Conservation (phyloP, 2,329 filamentous ascomycete genomes). For the Talaromyces piceae region DNA sequence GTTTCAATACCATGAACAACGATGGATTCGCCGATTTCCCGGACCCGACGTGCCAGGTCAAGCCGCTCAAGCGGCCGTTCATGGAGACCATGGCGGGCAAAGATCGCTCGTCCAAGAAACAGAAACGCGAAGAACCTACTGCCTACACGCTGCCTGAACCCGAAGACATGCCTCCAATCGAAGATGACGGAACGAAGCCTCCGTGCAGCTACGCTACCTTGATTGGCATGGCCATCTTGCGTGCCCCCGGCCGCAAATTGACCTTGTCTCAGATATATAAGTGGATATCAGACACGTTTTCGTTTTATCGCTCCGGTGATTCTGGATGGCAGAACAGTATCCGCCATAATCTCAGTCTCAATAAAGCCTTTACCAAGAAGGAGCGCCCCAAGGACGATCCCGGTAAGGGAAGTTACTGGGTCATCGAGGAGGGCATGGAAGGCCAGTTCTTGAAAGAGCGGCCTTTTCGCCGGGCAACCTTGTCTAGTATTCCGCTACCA, state of each 20-base stretch:
- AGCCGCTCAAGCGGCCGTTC: slow-evolving; percentile 52
- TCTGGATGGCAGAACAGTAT: slow-evolving; percentile 99
- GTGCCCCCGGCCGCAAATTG: slow-evolving; percentile 72
- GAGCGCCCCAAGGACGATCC: slow-evolving; percentile 95
- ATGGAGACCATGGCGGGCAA: slow-evolving; percentile 67
- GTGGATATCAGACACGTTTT: slow-evolving; percentile 95
- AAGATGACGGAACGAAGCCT: slow-evolving; percentile 84
- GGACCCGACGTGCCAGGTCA: slow-evolving; percentile 38
- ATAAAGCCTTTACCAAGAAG: slow-evolving; percentile 94
- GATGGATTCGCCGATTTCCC: slow-evolving; percentile 42
- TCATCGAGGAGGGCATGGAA: slow-evolving; percentile 84
- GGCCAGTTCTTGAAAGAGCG: slow-evolving; percentile 85
- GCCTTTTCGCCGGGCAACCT: slow-evolving; percentile 43
- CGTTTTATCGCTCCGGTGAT: slow-evolving; percentile 76
- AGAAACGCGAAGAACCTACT: slow-evolving; percentile 50
- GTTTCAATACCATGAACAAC: slow-evolving; percentile 33
- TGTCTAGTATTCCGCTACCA: slow-evolving; percentile 38
- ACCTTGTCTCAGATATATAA: slow-evolving; percentile 96
- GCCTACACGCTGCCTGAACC: slow-evolving; percentile 56
- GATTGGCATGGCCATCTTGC: slow-evolving; percentile 93
- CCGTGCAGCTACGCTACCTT: slow-evolving; percentile 88
- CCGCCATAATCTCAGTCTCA: slow-evolving; percentile 90
- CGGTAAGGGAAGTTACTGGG: slow-evolving; percentile 97
- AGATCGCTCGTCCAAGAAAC: slow-evolving; percentile 61
- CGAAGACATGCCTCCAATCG: slow-evolving; percentile 70